Base-by-base conservation (phyloP, 495 filamentous ascomycete genomes). In the Lineolata rhizophorae region DNA sequence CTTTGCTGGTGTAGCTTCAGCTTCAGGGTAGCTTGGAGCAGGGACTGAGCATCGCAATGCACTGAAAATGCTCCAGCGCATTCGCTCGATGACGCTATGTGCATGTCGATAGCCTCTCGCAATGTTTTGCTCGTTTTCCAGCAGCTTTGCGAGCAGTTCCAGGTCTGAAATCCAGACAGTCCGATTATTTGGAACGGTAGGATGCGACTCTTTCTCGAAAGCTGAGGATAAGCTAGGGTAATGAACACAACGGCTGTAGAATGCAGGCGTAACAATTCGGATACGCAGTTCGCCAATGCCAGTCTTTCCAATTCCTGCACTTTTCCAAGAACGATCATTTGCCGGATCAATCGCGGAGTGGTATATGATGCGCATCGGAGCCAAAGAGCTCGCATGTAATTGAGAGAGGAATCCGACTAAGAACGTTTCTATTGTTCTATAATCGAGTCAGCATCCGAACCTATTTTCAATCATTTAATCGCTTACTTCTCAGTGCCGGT, bases 211-310 rank as follows among this genome's bases (percentile, higher is more conserved):
- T 24, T 49, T 48, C 26, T 60, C 52, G 20, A 73, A 44, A 1
- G 56, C 65, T 38, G 65, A 60, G 10, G 61, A 42, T 17, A 57
- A 49, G 40, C 66, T 51, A 5, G 54, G 41, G 37, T 67, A 65
- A 38, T 59, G 51, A 14, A 64, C 58, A 28, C 74, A 61, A 28
- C 59, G 51, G 27, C 61, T 54, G 45, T 75, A 76, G 43, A 76
- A 76, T 1, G 47, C 53, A 1, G 72, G 68, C 0, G 61, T 68
- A 1, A 68, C 47, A 12, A 72, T 45, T 18, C 57, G 60, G 37
- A 75, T 46, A 22, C 61, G 56, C 1, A 68, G 16, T 10, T 52
- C 29, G 13, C 32, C 31, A 5, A 29, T 22, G 4, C 24, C 33
- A 11, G 31, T 25, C 4, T 29, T 15, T n/a, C 34, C 20, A 20